Evolutionary conservation across 257 asterid genomes (phyloP).

Genomic region (Fraxinus excelsior): DNA sequence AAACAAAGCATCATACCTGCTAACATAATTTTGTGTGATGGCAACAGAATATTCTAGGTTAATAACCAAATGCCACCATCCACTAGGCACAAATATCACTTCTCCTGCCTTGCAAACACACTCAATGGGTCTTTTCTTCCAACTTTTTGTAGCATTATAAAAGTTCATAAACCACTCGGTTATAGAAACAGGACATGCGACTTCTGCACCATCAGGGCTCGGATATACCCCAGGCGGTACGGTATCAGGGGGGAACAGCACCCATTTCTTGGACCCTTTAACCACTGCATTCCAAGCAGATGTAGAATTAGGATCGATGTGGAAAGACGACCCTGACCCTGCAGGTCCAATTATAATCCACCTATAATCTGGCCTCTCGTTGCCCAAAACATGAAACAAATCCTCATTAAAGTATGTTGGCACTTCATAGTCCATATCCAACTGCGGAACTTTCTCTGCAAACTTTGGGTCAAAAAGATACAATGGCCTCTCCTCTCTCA

Average conservation of each 20-base stretch:
- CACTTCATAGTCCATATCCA: constrained; percentile 71
- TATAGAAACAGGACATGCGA: constrained; percentile 95
- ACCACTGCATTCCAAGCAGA: constrained; percentile 99
- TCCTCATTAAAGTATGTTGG: constrained; percentile 84
- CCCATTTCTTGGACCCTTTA: constrained; percentile 96
- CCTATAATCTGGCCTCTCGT: constrained; percentile 86
- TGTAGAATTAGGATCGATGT: constrained; percentile 96
- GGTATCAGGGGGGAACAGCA: constrained; percentile 88
- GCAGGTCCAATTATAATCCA: constrained; percentile 97
- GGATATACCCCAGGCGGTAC: constrained; percentile 99
- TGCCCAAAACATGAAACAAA: constrained; percentile 79
- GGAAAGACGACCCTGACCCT: constrained; percentile 98
- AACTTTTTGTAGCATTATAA: constrained; percentile 61
- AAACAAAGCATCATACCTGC: constrained; percentile 59
- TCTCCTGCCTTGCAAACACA: constrained; percentile 96
- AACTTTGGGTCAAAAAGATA: constrained; percentile 93
- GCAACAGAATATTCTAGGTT: constrained; percentile 94
- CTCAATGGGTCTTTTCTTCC: constrained; percentile 77
- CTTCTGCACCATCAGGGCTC: constrained; percentile 96
- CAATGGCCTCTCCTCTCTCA: constrained; percentile 83
- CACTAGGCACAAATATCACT: constrained; percentile 90
- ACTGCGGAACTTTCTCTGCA: constrained; percentile 66
- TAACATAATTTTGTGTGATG: constrained; percentile 89
- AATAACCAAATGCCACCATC: constrained; percentile 99
- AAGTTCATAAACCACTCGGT: constrained; percentile 99